Percentiles rank a stretch among this genome's conserved stretches.
phyloP scores from a whole-genome alignment of 2,329 filamentous ascomycete species.

The Colletotrichum gigasporum region DNA sequence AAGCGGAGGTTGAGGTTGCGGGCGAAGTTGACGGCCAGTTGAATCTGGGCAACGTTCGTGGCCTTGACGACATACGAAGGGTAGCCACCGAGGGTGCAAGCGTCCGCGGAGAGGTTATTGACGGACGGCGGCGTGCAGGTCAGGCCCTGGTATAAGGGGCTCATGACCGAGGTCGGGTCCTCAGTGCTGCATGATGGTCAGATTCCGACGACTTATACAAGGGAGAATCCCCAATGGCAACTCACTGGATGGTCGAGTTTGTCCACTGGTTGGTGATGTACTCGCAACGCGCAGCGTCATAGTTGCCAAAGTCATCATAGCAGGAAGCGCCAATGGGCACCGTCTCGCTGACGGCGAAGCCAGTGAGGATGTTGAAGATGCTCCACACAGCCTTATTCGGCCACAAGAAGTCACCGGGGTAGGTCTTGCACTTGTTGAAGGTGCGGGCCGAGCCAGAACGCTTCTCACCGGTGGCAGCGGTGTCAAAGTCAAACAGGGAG shows the following conservation, averaged over 20 bases:
- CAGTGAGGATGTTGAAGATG: slow-evolving; percentile 43
- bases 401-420: slow-evolving; percentile 40
- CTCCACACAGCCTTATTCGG: slow-evolving; percentile 40
- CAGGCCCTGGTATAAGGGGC: slow-evolving; percentile 48
- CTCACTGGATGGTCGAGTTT: slow-evolving; percentile 37
- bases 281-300: slow-evolving; percentile 38
- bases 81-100: slow-evolving; percentile 51
- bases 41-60: slow-evolving; percentile 52
- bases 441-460: slow-evolving; percentile 4
- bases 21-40: slow-evolving; percentile 57
- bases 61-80: slow-evolving; percentile 52
- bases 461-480: neutral
- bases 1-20: slow-evolving; percentile 56
- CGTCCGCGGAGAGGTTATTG: slow-evolving; percentile 34
- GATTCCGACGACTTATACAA: neutral
- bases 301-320: slow-evolving; percentile 37
- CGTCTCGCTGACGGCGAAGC: slow-evolving; percentile 43
- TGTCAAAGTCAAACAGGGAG: slow-evolving; percentile 38
- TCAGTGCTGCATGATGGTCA: slow-evolving; percentile 35
- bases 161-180: slow-evolving; percentile 52
- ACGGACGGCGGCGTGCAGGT: slow-evolving; percentile 43
- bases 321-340: slow-evolving; percentile 44
- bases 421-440: slow-evolving; percentile 46
- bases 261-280: slow-evolving; percentile 39
- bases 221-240: neutral